phyloP scores from a whole-genome alignment of 805 yeast species.

The Starmerella asiatica region DNA sequence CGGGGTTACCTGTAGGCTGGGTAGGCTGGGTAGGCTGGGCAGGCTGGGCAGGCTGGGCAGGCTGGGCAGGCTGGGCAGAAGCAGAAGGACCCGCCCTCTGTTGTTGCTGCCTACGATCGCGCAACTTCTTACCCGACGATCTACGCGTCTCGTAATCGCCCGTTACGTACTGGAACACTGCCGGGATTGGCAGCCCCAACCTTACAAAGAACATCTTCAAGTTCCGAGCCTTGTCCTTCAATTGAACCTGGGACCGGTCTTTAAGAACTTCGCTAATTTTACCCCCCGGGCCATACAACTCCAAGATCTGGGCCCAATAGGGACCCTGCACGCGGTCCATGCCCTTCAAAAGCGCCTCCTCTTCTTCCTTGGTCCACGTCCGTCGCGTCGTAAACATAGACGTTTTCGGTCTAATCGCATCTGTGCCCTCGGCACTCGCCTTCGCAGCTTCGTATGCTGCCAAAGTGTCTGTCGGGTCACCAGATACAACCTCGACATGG shows the following conservation, averaged over 20 bases:
- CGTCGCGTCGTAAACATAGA: conserved; percentile 34
- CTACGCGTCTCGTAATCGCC: conserved; percentile 41
- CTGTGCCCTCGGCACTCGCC: conserved; percentile 20
- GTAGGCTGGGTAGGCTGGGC: not conserved
- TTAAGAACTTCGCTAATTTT: conserved; percentile 67
- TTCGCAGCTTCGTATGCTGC: conserved; percentile 23
- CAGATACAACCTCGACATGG: conserved; percentile 2
- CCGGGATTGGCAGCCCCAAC: conserved; percentile 63
- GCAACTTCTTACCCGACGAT: conserved; percentile 14
- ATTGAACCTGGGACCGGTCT: conserved; percentile 78
- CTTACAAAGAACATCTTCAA: conserved; percentile 82
- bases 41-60: not conserved
- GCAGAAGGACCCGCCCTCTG: not conserved
- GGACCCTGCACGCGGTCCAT: conserved; percentile 69
- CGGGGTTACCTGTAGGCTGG: not conserved
- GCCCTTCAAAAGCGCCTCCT: conserved; percentile 68
- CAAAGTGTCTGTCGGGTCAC: conserved; percentile 16
- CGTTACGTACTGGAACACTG: conserved; percentile 67
- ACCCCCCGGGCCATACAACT: conserved; percentile 91
- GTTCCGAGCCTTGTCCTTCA: conserved; percentile 92
- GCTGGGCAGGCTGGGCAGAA: not conserved
- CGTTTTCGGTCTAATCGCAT: conserved; percentile 17
- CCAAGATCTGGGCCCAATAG: conserved; percentile 83
- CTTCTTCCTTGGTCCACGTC: conserved; percentile 83
- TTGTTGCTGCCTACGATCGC: conserved; percentile 1